Evolutionary conservation across 805 yeast genomes (phyloP), one percentile per base, ranked within the genome.

Genomic region (Candida gorgasii): DNA sequence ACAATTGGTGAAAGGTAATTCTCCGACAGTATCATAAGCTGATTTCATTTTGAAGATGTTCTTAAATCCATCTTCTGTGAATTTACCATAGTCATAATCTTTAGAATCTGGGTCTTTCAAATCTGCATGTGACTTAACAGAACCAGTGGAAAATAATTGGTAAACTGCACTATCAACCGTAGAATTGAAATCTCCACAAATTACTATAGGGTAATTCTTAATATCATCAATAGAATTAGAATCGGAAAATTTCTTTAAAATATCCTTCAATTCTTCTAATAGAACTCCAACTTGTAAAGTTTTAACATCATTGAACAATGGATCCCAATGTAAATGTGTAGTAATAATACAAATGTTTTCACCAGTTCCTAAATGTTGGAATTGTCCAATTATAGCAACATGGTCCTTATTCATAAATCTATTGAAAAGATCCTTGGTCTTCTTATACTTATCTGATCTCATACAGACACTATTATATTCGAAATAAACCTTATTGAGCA

Each of bases 281-380:
- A 93, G 69, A 20, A 93, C 84, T 32, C 96, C 97, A 43, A 87
- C 93, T 70, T 93, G 99, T 67, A 93, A 84, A 2, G 97, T 81
- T 63, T 93, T 93, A 43, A 93, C 99, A 66, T 93, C 99, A 60
- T 88, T 88, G 59, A 83, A 87, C 38, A 86, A 88, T 3, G 99
- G 99, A 69, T 93, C 97, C 98, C 99, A 93, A 63, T 92, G 97
- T 62, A 93, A 78, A 73, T 93, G 99, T 0, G 98, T 92, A 56
- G 89, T 92, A 3, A 86, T 89, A 27, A 89, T 72, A 51, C 87
- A 73, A 28, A 92, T 65, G 48, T 77, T 76, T 59, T 84, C 86
- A 13, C 90, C 89, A 5, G 90, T 79, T 42, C 75, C 76, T 24
- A 72, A 62, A 56, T 86, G 93, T 58, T 87, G 89, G 51, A 93